phyloP scores from a whole-genome alignment of 208 protist genomes.

The Leishmania arabica region DNA sequence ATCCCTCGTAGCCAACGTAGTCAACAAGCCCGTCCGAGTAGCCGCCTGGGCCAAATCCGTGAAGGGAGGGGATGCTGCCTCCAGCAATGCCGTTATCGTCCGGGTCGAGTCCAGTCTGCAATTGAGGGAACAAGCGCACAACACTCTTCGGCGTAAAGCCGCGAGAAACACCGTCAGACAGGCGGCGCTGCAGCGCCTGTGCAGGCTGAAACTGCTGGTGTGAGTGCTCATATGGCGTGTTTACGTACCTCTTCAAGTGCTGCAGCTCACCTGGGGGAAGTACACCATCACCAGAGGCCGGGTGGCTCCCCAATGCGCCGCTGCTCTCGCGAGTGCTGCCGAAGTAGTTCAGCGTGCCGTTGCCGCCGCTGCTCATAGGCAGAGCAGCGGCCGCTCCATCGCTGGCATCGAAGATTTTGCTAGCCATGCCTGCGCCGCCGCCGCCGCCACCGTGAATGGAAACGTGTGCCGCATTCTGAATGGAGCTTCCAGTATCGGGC shows the following conservation, averaged over 20 bases:
- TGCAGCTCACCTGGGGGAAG: background rate
- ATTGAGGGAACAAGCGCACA: background rate
- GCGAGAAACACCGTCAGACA: slow-evolving; percentile 1
- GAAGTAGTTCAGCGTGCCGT: background rate
- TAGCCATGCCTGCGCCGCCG: background rate
- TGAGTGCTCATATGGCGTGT: background rate
- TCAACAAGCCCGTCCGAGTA: slow-evolving; percentile 5
- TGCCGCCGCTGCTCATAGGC: background rate
- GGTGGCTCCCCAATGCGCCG: background rate
- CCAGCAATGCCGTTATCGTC: background rate
- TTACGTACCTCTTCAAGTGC: background rate
- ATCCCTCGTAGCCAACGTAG: background rate
- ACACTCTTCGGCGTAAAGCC: background rate
- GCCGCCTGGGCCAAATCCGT: background rate
- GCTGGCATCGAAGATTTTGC: background rate
- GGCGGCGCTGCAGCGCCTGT: slow-evolving; percentile 8
- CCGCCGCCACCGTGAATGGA: no score
- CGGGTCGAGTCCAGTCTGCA: background rate
- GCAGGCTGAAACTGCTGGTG: background rate
- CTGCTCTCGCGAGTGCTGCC: background rate
- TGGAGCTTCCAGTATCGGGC: background rate
- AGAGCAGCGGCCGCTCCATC: background rate
- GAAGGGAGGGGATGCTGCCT: background rate
- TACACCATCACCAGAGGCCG: background rate
- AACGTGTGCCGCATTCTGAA: background rate